These are phyloP conservation scores for Ananas comosus DNA, from an alignment of 176 grass and related monocot genomes.

Conservation along the genomic window DNA sequence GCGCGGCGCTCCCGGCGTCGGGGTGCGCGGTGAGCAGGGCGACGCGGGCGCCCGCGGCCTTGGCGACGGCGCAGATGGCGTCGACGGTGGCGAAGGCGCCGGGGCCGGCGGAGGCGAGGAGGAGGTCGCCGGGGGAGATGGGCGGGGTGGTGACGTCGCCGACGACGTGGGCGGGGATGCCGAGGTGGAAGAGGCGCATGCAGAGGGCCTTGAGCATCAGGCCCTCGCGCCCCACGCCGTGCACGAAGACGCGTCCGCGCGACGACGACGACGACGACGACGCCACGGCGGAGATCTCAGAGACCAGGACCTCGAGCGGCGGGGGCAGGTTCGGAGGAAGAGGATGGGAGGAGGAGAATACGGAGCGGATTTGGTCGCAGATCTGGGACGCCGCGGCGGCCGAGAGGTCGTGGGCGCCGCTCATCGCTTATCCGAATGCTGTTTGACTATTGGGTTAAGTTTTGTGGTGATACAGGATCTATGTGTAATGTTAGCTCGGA, in stretches of 20 bases:
- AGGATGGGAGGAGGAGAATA: constrained; percentile 40
- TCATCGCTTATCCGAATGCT: not conserved
- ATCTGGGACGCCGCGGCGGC: constrained; percentile 42
- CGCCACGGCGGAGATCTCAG: constrained; percentile 32
- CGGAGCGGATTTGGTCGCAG: constrained; percentile 59
- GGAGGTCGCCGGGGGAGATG: constrained; percentile 31
- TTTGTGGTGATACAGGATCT: too few species aligned
- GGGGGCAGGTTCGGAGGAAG: constrained; percentile 11
- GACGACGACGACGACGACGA: not conserved
- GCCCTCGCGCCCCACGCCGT: constrained; percentile 95
- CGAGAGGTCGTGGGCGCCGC: not conserved
- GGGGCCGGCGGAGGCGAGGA: constrained; percentile 66
- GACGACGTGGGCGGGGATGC: constrained; percentile 53
- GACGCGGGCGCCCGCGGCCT: constrained; percentile 44
- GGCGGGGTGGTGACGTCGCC: constrained; percentile 63
- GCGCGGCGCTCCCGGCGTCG: constrained; percentile 26
- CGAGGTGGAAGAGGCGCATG: constrained; percentile 90
- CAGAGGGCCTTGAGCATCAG: constrained; percentile 87
- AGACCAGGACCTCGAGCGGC: constrained; percentile 27
- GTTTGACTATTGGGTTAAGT: too few species aligned
- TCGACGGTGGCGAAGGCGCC: constrained; percentile 81
- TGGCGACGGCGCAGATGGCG: constrained; percentile 66
- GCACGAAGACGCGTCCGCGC: constrained; percentile 51
- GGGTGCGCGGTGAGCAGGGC: constrained; percentile 56
- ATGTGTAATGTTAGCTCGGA: too few species aligned